Percentiles rank a stretch among this genome's conserved stretches.
Evolutionary conservation across 371 early-diverging fungal genomes (phyloP).

Genomic region (Rhizopus stolonifer): DNA sequence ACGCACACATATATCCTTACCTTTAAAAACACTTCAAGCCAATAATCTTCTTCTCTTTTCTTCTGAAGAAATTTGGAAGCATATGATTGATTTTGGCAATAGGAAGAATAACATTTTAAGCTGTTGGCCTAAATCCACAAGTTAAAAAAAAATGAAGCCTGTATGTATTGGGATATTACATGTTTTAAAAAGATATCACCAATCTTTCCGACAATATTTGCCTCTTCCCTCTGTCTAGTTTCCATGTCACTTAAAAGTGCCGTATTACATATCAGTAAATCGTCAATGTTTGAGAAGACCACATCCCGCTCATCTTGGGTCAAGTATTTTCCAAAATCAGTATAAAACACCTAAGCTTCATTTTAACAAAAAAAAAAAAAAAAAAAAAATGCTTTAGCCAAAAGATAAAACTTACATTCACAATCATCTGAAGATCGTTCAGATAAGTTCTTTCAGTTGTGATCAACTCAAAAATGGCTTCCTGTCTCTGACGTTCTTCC

Average conservation of each 20-base stretch:
- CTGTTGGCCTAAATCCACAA: constrained; percentile 37
- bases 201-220: constrained; percentile 50
- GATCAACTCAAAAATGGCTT: constrained; percentile 87
- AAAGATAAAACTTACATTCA: constrained; percentile 62
- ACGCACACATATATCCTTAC: constrained; percentile 26
- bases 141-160: background rate
- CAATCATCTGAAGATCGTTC: constrained; percentile 77
- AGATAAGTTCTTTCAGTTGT: constrained; percentile 83
- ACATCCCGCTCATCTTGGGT: constrained; percentile 42
- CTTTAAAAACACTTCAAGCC: constrained; percentile 65
- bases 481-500: constrained; percentile 82
- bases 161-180: constrained; percentile 31
- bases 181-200: constrained; percentile 68
- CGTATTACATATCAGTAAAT: constrained; percentile 68
- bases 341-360: constrained; percentile 49
- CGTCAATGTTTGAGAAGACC: constrained; percentile 70
- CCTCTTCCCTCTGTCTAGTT: constrained; percentile 54
- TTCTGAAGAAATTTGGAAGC: constrained; percentile 67
- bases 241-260: constrained; percentile 72
- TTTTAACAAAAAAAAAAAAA: too few species aligned
- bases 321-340: constrained; percentile 42
- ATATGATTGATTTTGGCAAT: constrained; percentile 68
- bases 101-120: constrained; percentile 61
- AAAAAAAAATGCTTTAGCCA: too few species aligned
- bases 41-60: constrained; percentile 52